phyloP scores from a whole-genome alignment of 441 rosid genomes.

The Raphanus hybrid region DNA sequence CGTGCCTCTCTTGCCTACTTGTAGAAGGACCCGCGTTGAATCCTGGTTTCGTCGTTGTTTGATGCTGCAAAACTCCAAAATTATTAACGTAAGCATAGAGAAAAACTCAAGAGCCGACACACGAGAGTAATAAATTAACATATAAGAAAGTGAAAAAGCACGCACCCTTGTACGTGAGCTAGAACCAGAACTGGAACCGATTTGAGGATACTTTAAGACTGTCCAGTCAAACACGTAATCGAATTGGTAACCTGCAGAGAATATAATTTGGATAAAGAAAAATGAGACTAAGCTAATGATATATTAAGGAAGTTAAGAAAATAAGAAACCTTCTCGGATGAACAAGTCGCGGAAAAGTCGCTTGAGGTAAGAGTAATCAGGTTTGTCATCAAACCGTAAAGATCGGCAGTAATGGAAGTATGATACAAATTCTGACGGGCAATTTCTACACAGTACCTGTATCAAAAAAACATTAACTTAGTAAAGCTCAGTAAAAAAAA shows the following conservation, averaged over 20 bases:
- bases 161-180: slow-evolving; percentile 41
- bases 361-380: slow-evolving; percentile 93
- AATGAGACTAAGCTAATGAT: background rate
- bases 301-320: background rate
- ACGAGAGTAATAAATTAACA: background rate
- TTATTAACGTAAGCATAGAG: slow-evolving; percentile 6
- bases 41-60: slow-evolving; percentile 58
- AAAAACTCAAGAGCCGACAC: slow-evolving; percentile 6
- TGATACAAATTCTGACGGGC: slow-evolving; percentile 81
- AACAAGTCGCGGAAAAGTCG: slow-evolving; percentile 93
- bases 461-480: slow-evolving; percentile 8
- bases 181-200: slow-evolving; percentile 74
- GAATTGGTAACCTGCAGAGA: slow-evolving; percentile 78
- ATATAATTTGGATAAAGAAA: slow-evolving; percentile 1
- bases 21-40: slow-evolving; percentile 64
- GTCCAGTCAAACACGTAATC: slow-evolving; percentile 97
- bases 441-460: slow-evolving; percentile 84
- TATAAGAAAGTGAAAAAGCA: background rate
- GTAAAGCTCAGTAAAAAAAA: background rate
- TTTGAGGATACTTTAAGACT: slow-evolving; percentile 88
- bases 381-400: slow-evolving; percentile 90
- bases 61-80: slow-evolving; percentile 48
- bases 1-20: slow-evolving; percentile 65
- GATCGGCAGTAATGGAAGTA: slow-evolving; percentile 94
- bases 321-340: slow-evolving; percentile 71